These are phyloP conservation scores for Venturia asperata DNA, from an alignment of 2,329 filamentous ascomycete genomes.

Conservation along the genomic window DNA sequence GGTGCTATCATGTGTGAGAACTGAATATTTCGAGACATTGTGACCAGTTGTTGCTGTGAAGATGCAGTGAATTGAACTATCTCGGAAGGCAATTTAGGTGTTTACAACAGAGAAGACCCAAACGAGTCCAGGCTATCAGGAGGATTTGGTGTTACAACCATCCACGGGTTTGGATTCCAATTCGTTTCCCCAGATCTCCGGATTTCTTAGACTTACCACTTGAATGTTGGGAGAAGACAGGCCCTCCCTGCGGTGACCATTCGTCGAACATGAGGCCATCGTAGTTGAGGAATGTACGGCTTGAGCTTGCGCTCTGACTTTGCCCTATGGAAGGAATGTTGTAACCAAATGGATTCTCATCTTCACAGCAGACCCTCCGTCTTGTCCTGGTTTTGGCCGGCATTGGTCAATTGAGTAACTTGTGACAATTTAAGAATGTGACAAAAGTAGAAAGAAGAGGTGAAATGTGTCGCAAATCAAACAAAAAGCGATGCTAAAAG, in stretches of 20 bases:
- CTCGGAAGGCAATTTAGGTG: background rate
- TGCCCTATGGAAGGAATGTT: background rate
- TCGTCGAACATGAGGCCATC: background rate
- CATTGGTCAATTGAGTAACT: background rate
- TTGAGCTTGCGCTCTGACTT: background rate
- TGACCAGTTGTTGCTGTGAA: background rate
- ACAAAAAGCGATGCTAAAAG: background rate
- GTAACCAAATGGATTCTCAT: background rate
- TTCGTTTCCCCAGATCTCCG: background rate
- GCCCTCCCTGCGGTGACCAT: background rate
- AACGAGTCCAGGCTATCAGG: background rate
- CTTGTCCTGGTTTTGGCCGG: background rate
- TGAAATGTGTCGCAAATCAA: background rate
- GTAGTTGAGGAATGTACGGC: constrained; percentile 2
- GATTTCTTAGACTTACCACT: background rate
- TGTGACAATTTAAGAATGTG: background rate
- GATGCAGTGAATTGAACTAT: background rate
- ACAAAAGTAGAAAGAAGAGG: background rate
- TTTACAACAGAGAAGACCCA: background rate
- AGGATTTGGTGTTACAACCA: background rate
- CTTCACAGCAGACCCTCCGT: background rate
- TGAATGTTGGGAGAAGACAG: background rate
- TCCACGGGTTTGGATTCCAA: background rate
- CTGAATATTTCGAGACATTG: background rate
- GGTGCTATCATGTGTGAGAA: background rate